Evolutionary conservation across 768 basidiomycete species (phyloP).

Genomic region (Coprinopsis strossmayeri): DNA sequence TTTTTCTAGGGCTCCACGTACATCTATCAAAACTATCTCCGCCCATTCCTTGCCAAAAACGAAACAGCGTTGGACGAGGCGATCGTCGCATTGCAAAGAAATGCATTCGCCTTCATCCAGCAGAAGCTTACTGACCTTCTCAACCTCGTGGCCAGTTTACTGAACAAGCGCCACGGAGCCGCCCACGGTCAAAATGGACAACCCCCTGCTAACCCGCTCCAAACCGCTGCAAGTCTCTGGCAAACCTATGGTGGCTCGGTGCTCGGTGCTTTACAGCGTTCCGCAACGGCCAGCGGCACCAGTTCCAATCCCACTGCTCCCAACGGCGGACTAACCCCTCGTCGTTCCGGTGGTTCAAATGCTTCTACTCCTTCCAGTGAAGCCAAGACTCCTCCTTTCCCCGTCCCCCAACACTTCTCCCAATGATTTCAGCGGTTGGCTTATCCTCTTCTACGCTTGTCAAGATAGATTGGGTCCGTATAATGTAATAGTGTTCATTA

Average conservation of each 20-base stretch:
- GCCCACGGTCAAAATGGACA: constrained; percentile 16
- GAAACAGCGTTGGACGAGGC: constrained; percentile 56
- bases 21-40: constrained; percentile 52
- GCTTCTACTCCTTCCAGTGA: neutral
- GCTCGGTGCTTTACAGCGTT: constrained; percentile 16
- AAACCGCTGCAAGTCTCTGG: constrained; percentile 25
- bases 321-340: constrained; percentile 5
- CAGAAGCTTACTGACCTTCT: constrained; percentile 41
- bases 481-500: constrained; percentile 1
- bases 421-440: too few species aligned
- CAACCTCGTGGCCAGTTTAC: constrained; percentile 35
- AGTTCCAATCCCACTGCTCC: constrained; percentile 10
- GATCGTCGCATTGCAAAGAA: constrained; percentile 48
- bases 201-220: neutral
- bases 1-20: constrained; percentile 55
- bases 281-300: constrained; percentile 6
- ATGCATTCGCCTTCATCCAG: constrained; percentile 49
- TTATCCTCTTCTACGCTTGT: too few species aligned
- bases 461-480: neutral
- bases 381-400: constrained; percentile 23
- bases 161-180: constrained; percentile 32
- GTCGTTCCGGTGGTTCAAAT: neutral
- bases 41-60: constrained; percentile 54
- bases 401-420: constrained; percentile 29
- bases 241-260: constrained; percentile 33